Conservation (phyloP, 257 asterid species). For the Haberlea rhodopensis region DNA sequence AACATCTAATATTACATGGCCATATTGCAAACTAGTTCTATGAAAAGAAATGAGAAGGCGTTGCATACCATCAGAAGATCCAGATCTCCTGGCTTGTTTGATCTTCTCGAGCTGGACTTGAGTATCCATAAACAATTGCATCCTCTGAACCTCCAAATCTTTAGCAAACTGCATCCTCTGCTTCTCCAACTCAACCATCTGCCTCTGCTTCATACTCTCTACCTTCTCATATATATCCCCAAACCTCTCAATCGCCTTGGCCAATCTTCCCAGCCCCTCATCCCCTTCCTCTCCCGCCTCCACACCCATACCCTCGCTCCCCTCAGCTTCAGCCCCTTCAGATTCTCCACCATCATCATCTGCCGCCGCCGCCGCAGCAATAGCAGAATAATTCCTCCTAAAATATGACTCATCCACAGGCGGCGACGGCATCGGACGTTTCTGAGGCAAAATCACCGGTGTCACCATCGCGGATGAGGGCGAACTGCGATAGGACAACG, state of each 20-base stretch:
- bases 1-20: background rate
- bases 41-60: background rate
- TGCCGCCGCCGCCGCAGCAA: conserved; percentile 66
- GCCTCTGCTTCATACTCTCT: conserved; percentile 73
- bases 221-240: conserved; percentile 77
- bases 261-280: conserved; percentile 58
- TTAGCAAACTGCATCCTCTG: conserved; percentile 81
- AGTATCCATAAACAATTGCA: conserved; percentile 72
- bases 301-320: conserved; percentile 25
- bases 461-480: conserved; percentile 32
- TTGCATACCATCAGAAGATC: conserved; percentile 57
- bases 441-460: conserved; percentile 48
- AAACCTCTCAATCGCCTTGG: conserved; percentile 70
- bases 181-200: conserved; percentile 85
- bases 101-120: conserved; percentile 63
- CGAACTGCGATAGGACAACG: conserved; percentile 36
- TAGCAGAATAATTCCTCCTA: conserved; percentile 63
- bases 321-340: conserved; percentile 37
- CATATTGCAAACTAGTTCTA: background rate
- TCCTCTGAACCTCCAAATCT: conserved; percentile 90
- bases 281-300: conserved; percentile 33
- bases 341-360: conserved; percentile 41
- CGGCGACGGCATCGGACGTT: conserved; percentile 39
- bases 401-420: conserved; percentile 41
- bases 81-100: conserved; percentile 51